A percentile compares a stretch with the other conserved stretches of the same genome.
phyloP scores from a whole-genome alignment of 495 filamentous ascomycete genomes.

The Neurospora discreta region DNA sequence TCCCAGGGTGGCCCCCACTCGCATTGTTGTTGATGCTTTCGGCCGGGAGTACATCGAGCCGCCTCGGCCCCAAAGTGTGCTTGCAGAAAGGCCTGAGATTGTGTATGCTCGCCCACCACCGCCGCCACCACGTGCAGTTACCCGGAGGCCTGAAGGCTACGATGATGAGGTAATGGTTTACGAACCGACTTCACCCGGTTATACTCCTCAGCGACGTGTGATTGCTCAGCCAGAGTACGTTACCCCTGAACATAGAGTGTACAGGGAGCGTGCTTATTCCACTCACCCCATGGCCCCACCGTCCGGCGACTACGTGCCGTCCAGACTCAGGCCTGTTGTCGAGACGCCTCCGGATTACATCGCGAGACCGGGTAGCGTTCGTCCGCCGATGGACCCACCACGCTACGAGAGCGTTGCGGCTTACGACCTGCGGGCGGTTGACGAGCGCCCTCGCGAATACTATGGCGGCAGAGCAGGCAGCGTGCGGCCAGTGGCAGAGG shows the following conservation, averaged over 20 bases:
- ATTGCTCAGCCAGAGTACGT: conserved; percentile 44
- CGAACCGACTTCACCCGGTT: conserved; percentile 25
- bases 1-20: conserved; percentile 42
- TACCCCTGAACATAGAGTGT: conserved; percentile 30
- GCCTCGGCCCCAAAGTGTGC: conserved; percentile 29
- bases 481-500: conserved; percentile 38
- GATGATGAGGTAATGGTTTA: conserved; percentile 39
- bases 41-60: conserved; percentile 61
- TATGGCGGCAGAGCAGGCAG: conserved; percentile 40
- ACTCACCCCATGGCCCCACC: conserved; percentile 27
- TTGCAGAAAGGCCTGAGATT: conserved; percentile 35
- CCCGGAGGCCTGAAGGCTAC: conserved; percentile 37
- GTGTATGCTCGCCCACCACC: conserved; percentile 33
- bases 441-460: conserved; percentile 37
- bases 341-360: conserved; percentile 41
- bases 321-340: conserved; percentile 20
- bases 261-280: conserved; percentile 41
- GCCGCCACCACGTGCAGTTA: conserved; percentile 32
- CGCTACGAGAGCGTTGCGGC: conserved; percentile 7
- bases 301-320: conserved; percentile 31
- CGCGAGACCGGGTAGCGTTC: conserved; percentile 46
- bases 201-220: conserved; percentile 34
- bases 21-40: conserved; percentile 59
- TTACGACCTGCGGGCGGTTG: conserved; percentile 21
- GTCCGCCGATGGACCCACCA: conserved; percentile 25